Base-by-base conservation (phyloP, 495 filamentous ascomycete species). In the Glarea lozoyensis region DNA sequence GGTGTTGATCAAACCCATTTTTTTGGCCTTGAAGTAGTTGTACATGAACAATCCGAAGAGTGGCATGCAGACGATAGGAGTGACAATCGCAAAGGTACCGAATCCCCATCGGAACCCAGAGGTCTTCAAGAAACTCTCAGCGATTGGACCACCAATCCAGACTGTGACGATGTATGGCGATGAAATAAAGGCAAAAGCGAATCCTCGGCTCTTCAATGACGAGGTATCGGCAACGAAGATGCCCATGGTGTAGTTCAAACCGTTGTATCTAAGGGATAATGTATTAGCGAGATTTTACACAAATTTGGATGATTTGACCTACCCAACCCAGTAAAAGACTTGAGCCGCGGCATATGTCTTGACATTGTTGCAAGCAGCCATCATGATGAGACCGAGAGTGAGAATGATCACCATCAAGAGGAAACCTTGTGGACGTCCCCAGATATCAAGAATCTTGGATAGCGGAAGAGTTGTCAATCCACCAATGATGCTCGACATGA, bases 171-270 rank as follows among this genome's bases (percentile, higher is more conserved):
- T 72, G 48, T 74, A 76, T 1, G 78, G 78, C 0, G 72, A 75
- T 7, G 58, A 63, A 27, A 66, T 65, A 46, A 77, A 79, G 9
- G 69, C 76, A 43, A 72, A 72, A 0, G 70, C 66, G 32, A 79
- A 68, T 4, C 64, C 69, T 50, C 78, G 70, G 49, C 78, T 73
- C 34, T 66, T 68, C 38, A 81, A 43, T 4, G 64, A 68, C 0
- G 77, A 76, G 1, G 69, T 74, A 57, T 82, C 78, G 34, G 76
- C 70, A 21, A 74, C 67, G 60, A 79, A 75, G 39, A 79, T 65
- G n/a, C 71, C 65, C 31, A 77, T 61, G 17, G 69, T 66, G 40
- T 74, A 64, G 31, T 65, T 66, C 42, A 76, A 65, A 1, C 67
- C 70, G 40, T 69, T 65, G 47, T 71, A 60, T 75, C 77, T 39